phyloP scores from a whole-genome alignment of 225 moss, liverwort and hornwort species.

The Polytrichum formosum region DNA sequence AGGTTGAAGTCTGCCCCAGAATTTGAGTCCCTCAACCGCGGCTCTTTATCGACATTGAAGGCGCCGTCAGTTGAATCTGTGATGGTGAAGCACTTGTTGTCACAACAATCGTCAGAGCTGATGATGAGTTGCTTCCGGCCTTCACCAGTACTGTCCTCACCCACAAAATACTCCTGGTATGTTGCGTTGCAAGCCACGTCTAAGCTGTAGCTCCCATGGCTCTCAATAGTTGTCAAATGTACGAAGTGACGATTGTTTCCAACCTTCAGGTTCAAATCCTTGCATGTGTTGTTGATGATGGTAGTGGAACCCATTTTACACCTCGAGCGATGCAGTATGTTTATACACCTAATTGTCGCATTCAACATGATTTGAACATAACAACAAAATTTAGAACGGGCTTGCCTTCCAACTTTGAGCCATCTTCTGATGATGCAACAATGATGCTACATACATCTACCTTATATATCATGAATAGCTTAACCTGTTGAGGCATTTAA shows the following conservation, averaged over 20 bases:
- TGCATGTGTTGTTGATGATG: conserved; percentile 2
- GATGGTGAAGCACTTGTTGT: conserved; percentile 2
- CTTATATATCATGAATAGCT: no score
- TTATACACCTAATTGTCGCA: no score
- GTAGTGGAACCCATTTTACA: conserved; percentile 2
- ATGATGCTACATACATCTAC: no score
- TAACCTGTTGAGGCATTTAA: no score
- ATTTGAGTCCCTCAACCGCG: neutral
- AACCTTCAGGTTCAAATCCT: neutral
- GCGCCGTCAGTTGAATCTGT: neutral
- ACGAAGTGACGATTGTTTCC: neutral
- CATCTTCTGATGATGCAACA: no score
- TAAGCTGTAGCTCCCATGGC: neutral
- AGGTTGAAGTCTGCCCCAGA: no score
- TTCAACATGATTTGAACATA: no score
- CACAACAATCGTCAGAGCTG: conserved; percentile 2
- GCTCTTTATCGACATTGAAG: neutral
- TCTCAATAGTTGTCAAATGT: neutral
- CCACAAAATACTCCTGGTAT: neutral
- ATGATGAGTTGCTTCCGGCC: neutral
- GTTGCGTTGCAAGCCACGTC: neutral
- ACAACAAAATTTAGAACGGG: no score
- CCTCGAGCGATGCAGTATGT: no score
- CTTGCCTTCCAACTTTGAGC: no score
- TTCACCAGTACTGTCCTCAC: neutral